phyloP scores from a whole-genome alignment of 2,329 filamentous ascomycete genomes.

The Parastagonospora avenae region DNA sequence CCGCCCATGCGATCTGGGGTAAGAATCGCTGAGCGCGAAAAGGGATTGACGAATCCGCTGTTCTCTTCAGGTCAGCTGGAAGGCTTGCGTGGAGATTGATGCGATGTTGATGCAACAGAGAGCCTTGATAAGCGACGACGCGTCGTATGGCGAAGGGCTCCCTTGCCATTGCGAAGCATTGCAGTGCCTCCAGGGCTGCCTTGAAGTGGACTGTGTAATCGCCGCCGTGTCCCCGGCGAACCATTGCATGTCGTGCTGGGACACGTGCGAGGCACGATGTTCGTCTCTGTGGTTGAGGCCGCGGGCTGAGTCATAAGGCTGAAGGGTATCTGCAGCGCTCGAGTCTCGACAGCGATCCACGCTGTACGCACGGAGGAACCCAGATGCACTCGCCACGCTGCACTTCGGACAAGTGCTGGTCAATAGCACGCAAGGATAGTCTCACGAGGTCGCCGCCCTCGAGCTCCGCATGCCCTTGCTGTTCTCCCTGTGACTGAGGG shows the following conservation, averaged over 20 bases:
- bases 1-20: conserved; percentile 24
- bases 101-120: conserved; percentile 16
- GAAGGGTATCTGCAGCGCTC: conserved; percentile 25
- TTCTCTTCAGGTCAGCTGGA: conserved; percentile 21
- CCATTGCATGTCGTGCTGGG: too few relatives aligned
- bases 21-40: conserved; percentile 2
- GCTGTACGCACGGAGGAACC: conserved; percentile 16
- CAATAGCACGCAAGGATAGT: conserved; percentile 16
- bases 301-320: conserved; percentile 40
- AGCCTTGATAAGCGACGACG: background rate
- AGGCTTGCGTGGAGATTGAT: conserved; percentile 19
- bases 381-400: conserved; percentile 23
- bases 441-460: conserved; percentile 25
- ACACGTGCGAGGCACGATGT: too few relatives aligned
- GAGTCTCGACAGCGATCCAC: conserved; percentile 29
- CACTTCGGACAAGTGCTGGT: conserved; percentile 13
- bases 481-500: conserved; percentile 16
- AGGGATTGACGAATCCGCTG: conserved; percentile 17
- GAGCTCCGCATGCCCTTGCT: conserved; percentile 19
- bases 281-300: conserved; percentile 12
- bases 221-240: conserved; percentile 4
- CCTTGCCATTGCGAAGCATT: conserved; percentile 13
- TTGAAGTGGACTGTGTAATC: conserved; percentile 11
- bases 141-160: background rate
- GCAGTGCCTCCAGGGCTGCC: background rate